Evolutionary conservation across 2,329 filamentous ascomycete species (phyloP).

Genomic region (Periglandula ipomoeae): DNA sequence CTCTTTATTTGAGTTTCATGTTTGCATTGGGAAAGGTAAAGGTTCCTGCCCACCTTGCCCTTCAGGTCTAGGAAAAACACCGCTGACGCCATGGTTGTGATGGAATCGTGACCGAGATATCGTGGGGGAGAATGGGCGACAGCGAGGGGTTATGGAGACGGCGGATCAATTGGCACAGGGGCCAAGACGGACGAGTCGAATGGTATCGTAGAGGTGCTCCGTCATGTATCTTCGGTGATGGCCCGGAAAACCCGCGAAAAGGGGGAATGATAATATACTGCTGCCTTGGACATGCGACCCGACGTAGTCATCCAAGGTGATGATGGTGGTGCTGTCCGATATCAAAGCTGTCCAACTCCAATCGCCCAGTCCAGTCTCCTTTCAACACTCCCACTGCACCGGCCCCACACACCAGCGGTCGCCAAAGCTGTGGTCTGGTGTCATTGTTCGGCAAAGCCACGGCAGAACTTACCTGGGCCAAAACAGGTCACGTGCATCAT

Average conservation of each 20-base stretch:
- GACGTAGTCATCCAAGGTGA: neutral
- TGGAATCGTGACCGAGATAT: neutral
- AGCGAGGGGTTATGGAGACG: constrained; percentile 3
- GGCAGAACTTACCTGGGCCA: neutral
- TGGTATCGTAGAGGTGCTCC: neutral
- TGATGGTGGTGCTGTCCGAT: neutral
- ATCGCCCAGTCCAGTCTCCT: no score
- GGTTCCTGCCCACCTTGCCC: constrained; percentile 67
- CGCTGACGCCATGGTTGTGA: constrained; percentile 75
- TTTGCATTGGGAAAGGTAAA: no score
- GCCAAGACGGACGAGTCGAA: constrained; percentile 11
- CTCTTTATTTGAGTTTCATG: neutral
- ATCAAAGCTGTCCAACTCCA: neutral
- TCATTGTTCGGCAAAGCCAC: constrained; percentile 11
- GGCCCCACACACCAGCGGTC: neutral
- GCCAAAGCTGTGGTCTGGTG: neutral
- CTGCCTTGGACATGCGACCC: constrained; percentile 1
- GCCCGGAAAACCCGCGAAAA: no score
- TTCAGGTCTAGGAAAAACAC: constrained; percentile 98
- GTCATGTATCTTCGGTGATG: neutral
- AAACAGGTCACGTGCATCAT: constrained; percentile 9
- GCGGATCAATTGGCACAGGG: constrained; percentile 18
- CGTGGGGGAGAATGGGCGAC: neutral
- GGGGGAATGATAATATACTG: neutral
- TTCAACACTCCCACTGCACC: neutral